Percentiles rank a stretch among this genome's conserved stretches.
Conservation (phyloP, 106 monocot genomes). For the Platanthera guangdongensis region DNA sequence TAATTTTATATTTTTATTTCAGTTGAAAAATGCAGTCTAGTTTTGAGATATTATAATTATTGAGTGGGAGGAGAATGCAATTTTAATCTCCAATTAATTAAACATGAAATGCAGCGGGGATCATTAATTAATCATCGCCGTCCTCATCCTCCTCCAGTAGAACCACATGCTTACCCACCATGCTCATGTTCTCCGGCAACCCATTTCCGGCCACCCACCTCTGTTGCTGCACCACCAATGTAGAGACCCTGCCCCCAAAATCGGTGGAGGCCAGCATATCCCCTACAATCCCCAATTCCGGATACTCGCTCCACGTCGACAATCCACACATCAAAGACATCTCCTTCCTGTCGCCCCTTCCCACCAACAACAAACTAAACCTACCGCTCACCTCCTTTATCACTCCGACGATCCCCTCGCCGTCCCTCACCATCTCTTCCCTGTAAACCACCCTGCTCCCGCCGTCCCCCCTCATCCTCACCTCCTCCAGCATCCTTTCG, state of each 20-base stretch:
- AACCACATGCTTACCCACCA: neutral
- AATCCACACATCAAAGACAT: constrained; percentile 33
- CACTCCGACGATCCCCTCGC: constrained; percentile 50
- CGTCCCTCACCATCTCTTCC: constrained; percentile 36
- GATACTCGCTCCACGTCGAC: constrained; percentile 41
- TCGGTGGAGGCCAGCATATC: constrained; percentile 60
- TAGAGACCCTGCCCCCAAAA: constrained; percentile 30
- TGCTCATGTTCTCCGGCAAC: neutral
- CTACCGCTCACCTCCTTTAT: constrained; percentile 27
- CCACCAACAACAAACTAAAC: constrained; percentile 53
- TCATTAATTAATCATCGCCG: neutral
- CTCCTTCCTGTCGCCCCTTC: constrained; percentile 28
- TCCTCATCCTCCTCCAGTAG: neutral
- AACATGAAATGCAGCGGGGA: no score
- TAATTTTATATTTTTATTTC: no score
- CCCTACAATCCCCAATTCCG: constrained; percentile 41
- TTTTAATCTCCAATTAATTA: no score
- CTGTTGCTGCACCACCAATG: constrained; percentile 63
- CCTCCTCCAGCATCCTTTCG: constrained; percentile 51
- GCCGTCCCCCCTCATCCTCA: constrained; percentile 21
- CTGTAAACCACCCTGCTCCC: constrained; percentile 27
- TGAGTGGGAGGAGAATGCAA: no score
- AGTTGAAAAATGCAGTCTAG: no score
- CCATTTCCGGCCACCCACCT: constrained; percentile 1
- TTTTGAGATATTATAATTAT: no score